These are phyloP conservation scores for Trematosphaeria pertusa DNA, from an alignment of 2,329 filamentous ascomycete species.

Conservation along the genomic window DNA sequence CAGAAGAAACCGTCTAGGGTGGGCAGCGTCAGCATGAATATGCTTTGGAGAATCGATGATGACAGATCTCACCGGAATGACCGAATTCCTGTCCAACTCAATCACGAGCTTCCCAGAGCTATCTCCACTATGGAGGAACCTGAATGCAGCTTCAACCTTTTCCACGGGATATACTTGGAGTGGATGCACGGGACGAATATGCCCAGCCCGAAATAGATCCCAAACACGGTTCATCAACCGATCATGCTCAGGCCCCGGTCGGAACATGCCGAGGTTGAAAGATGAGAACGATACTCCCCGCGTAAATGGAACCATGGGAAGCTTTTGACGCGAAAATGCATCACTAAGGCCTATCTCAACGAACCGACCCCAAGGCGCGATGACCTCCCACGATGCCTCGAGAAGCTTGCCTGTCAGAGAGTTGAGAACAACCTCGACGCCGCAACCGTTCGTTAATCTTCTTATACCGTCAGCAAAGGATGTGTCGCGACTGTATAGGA, in stretches of 20 bases:
- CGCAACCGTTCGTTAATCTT: slow-evolving; percentile 29
- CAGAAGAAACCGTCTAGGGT: no score
- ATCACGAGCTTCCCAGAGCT: slow-evolving; percentile 20
- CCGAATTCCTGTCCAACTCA: slow-evolving; percentile 9
- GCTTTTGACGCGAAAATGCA: background rate
- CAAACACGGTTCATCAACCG: background rate
- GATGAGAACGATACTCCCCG: slow-evolving; percentile 1
- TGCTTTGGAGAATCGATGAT: no score
- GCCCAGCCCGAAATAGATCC: slow-evolving; percentile 2
- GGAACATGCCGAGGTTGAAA: background rate
- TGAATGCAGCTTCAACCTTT: slow-evolving; percentile 12
- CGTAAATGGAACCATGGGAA: slow-evolving; percentile 7
- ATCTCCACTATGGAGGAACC: slow-evolving; percentile 15
- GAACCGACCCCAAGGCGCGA: slow-evolving; percentile 43
- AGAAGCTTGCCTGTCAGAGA: slow-evolving; percentile 34
- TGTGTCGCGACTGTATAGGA: slow-evolving; percentile 38
- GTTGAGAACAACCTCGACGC: slow-evolving; percentile 48
- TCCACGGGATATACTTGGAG: slow-evolving; percentile 9
- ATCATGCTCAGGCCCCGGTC: background rate
- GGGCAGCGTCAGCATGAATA: no score
- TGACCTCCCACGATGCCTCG: slow-evolving; percentile 27
- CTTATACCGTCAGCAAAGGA: slow-evolving; percentile 34
- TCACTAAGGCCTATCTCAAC: slow-evolving; percentile 27
- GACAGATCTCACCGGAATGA: slow-evolving; percentile 14
- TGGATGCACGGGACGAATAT: slow-evolving; percentile 2